Evolutionary conservation across 139 green algal species (phyloP).

Genomic region (Volvox africanus): DNA sequence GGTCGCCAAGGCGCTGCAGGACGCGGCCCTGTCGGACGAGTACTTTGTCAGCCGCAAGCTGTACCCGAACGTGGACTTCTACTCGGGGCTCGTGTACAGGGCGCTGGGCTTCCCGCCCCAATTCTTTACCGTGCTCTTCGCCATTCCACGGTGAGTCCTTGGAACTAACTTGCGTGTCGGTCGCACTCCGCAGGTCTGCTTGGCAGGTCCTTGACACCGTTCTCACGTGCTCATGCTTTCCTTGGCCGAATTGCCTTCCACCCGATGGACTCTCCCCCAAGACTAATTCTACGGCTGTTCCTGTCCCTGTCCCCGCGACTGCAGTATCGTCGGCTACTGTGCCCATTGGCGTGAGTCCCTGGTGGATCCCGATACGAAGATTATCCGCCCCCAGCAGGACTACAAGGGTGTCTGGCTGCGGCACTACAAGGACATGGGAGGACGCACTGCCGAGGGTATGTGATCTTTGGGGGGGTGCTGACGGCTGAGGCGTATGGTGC

Average conservation of each 20-base stretch:
- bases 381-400: slow-evolving; percentile 98
- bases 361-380: slow-evolving; percentile 96
- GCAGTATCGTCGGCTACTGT: slow-evolving; percentile 92
- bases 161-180: not conserved
- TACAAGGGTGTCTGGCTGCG: slow-evolving; percentile 95
- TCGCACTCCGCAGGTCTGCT: too few species aligned
- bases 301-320: not conserved
- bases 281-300: too few species aligned
- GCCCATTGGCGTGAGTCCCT: slow-evolving; percentile 98
- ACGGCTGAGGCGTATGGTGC: too few species aligned
- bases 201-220: too few species aligned
- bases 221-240: too few species aligned
- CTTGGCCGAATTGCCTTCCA: too few species aligned
- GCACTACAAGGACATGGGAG: slow-evolving; percentile 75
- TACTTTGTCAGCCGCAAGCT: slow-evolving; percentile 94
- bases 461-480: too few species aligned
- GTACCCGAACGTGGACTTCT: slow-evolving; percentile 99
- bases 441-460: slow-evolving; percentile 47
- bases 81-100: slow-evolving; percentile 90
- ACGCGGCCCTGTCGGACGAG: slow-evolving; percentile 73
- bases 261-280: too few species aligned
- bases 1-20: slow-evolving; percentile 91
- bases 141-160: slow-evolving; percentile 84
- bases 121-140: slow-evolving; percentile 99
- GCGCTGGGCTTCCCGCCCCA: slow-evolving; percentile 97